phyloP scores from a whole-genome alignment of 2,329 filamentous ascomycete species.

The Thielaviopsis punctulata region DNA sequence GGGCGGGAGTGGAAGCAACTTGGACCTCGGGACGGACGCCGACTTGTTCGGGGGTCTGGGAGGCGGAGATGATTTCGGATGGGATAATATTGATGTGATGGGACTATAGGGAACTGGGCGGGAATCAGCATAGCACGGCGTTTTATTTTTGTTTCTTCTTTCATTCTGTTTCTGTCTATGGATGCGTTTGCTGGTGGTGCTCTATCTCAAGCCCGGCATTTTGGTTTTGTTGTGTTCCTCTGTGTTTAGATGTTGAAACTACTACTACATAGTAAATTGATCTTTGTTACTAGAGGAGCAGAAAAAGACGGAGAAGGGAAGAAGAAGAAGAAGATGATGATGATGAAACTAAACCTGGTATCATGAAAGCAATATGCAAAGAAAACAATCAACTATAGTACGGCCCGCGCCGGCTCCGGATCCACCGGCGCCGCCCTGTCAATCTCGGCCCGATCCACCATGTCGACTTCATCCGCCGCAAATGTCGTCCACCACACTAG shows the following conservation, averaged over 20 bases:
- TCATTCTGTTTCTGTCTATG: not conserved
- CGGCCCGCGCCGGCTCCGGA: not conserved
- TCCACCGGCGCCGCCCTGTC: slow-evolving; percentile 3
- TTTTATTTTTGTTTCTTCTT: not conserved
- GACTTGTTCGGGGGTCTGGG: slow-evolving; percentile 10
- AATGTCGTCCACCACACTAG: slow-evolving; percentile 11
- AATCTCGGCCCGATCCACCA: not conserved
- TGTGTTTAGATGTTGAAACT: not conserved
- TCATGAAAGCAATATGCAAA: not conserved
- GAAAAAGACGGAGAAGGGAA: not conserved
- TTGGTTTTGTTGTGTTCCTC: not conserved
- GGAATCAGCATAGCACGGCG: not conserved
- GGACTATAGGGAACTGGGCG: not conserved
- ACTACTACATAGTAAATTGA: not conserved
- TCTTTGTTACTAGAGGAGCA: not conserved
- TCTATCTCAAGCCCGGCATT: not conserved
- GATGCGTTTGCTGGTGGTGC: not conserved
- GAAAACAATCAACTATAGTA: not conserved
- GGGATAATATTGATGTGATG: slow-evolving; percentile 10
- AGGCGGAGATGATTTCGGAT: slow-evolving; percentile 9
- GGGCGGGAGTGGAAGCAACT: not conserved
- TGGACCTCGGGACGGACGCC: slow-evolving; percentile 6
- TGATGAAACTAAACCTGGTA: no score
- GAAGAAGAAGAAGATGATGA: no score
- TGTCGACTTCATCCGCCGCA: slow-evolving; percentile 5